Base-by-base conservation (phyloP, 23 red algal species). In the Chondrus crispus region DNA sequence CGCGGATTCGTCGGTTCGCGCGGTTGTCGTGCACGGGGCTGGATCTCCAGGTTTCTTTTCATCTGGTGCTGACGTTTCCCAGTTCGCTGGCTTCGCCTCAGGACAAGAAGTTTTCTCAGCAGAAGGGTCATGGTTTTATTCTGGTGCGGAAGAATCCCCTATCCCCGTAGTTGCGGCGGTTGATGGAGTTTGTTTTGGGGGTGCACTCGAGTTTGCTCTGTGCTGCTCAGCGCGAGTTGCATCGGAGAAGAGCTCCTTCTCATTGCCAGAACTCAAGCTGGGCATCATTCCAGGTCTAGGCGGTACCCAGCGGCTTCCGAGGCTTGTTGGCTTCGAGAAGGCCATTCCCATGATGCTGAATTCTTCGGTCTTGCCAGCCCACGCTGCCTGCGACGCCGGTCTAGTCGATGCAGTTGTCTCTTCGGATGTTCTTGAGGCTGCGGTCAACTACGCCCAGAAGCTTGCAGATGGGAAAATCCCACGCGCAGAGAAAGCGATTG, bases 241-340 rank as follows among this genome's bases (percentile, higher is more conserved):
- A 33, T 52, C 91, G 50, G 40, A 72, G 26, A 66, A 46, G 1
- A 90, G 91, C 46, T 46, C 92, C 48, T 95, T 99, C 54, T 88
- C 88, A 20, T 66, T 99, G 20, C 97, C 97, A 43, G 97, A 99
- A 51, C 38, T 99, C 2, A 95, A 91, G 74, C 92, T 99, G 5
- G 97, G 97, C 8, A 89, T 99, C 58, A 95, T 99, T 73, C 97
- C 97, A 11, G 97, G 97, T 11, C 93, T 96, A 36, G 97, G 97
- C 14, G 97, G 97, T 29, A 99, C 97, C 47, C 97, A 99, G 79
- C 85, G 97, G n/a, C 52, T 99, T 54, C 97, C 97, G 72, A 70
- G 97, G 42, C 51, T 99, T 30, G 55, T 99, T n/a, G 97, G 97
- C n/a, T 91, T 99, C 52, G 87, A 96, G 46, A 64, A 58, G 43